Evolutionary conservation across 164 flowering plant genomes (phyloP), one percentile per base, ranked within the genome.

Genomic region (Vitis labrusca): DNA sequence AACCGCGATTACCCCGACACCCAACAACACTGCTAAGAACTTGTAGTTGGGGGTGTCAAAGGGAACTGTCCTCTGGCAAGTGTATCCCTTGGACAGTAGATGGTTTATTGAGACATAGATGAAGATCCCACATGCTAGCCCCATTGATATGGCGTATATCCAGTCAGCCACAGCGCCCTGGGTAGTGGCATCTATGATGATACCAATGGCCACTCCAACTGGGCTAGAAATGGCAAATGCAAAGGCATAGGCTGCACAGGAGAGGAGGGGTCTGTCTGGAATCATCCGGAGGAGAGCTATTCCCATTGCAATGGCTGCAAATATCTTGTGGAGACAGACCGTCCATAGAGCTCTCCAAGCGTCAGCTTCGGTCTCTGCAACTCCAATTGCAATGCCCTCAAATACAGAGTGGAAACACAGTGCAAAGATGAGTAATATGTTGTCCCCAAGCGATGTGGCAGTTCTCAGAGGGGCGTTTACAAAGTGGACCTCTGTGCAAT

Each of bases 311-410:
- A 90, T 74, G 27, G 95, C 95, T 19, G 92, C 95, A 71, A 90
- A 88, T 13, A 90, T 60, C 76, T 90, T 89, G 83, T 90, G 96
- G 55, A 90, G 65, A 17, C 75, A 73, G 30, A 90, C 77, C 17
- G 96, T 90, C 93, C 96, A 90, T 30, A 90, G 70, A 5, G 87
- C 90, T 74, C 66, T 87, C 96, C 96, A 89, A 3, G 93, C 96
- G 74, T 87, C 91, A 0, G 72, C 88, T 74, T 81, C 61, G 4
- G 89, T 85, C 73, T 87, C 90, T 30, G 91, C 86, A 67, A 90
- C 86, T 49, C 95, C 95, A 47, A 90, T 88, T 11, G 95, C 92
- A 11, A 90, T 87, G 70, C 95, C 95, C 76, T 90, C 92, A 19
- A 90, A 90, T 9, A 90, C 85, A 0, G 94, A 90, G 72, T 90